These are phyloP conservation scores for Fraxinus velutina DNA, from an alignment of 305 asterid species.

Conservation along the genomic window DNA sequence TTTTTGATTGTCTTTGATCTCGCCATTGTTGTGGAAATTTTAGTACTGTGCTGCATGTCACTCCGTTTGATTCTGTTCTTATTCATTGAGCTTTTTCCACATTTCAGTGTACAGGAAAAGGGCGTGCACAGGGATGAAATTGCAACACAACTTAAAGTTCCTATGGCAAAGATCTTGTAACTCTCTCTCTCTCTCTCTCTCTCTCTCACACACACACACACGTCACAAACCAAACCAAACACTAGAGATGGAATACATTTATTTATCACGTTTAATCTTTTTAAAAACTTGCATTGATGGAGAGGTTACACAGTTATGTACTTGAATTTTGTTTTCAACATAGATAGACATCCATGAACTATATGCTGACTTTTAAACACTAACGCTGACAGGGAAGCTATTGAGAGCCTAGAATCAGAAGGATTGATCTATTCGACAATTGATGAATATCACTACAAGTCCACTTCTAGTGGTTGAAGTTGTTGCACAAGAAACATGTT, in stretches of 20 bases:
- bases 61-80: neutral
- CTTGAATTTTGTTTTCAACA: neutral
- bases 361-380: neutral
- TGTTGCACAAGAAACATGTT: neutral
- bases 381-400: constrained; percentile 49
- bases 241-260: neutral
- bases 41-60: neutral
- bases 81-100: constrained; percentile 7
- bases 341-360: neutral
- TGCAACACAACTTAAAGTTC: constrained; percentile 60
- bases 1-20: neutral
- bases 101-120: constrained; percentile 57
- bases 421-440: constrained; percentile 75
- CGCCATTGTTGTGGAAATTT: neutral
- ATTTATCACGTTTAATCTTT: neutral
- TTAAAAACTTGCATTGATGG: neutral
- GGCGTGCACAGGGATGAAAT: constrained; percentile 70
- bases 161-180: constrained; percentile 62
- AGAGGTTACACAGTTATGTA: neutral
- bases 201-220: neutral
- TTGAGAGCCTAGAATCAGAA: constrained; percentile 63
- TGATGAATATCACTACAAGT: constrained; percentile 79
- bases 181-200: constrained; percentile 25
- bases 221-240: neutral
- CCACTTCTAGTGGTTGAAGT: constrained; percentile 35